A percentile compares a stretch with the other conserved stretches of the same genome.
Evolutionary conservation across 73 alveolate species (phyloP).

Genomic region (Loxodes magnus): DNA sequence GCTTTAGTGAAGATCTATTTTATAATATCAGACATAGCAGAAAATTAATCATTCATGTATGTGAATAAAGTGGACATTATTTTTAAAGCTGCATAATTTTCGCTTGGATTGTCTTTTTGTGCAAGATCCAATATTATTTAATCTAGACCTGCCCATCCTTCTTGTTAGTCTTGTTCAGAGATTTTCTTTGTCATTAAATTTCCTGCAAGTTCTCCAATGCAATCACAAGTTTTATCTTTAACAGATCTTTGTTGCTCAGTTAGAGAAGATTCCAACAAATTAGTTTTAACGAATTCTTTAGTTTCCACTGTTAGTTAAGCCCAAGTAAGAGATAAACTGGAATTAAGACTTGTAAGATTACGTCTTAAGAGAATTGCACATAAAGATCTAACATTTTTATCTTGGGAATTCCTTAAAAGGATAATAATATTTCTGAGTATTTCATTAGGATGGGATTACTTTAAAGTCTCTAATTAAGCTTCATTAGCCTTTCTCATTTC

Average conservation of each 20-base stretch:
- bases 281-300: constrained; percentile 21
- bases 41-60: constrained; percentile 2
- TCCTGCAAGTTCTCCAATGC: constrained; percentile 56
- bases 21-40: background rate
- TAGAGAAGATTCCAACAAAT: constrained; percentile 24
- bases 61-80: background rate
- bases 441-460: constrained; percentile 46
- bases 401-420: constrained; percentile 23
- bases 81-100: background rate
- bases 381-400: constrained; percentile 3
- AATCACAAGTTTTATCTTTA: constrained; percentile 41
- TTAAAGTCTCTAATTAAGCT: constrained; percentile 28
- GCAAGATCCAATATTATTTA: constrained; percentile 21
- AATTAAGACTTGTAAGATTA: constrained; percentile 30
- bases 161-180: constrained; percentile 20
- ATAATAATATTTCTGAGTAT: constrained; percentile 24
- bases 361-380: constrained; percentile 6
- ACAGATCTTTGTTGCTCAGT: constrained; percentile 31
- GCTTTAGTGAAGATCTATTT: constrained; percentile 18
- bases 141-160: constrained; percentile 29
- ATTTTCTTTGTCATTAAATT: constrained; percentile 24
- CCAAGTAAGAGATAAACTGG: constrained; percentile 64
- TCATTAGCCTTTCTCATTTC: constrained; percentile 46
- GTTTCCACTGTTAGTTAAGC: constrained; percentile 27
- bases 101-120: constrained; percentile 20